phyloP scores from a whole-genome alignment of 441 rosid species.

The Bruguiera hainesii region DNA sequence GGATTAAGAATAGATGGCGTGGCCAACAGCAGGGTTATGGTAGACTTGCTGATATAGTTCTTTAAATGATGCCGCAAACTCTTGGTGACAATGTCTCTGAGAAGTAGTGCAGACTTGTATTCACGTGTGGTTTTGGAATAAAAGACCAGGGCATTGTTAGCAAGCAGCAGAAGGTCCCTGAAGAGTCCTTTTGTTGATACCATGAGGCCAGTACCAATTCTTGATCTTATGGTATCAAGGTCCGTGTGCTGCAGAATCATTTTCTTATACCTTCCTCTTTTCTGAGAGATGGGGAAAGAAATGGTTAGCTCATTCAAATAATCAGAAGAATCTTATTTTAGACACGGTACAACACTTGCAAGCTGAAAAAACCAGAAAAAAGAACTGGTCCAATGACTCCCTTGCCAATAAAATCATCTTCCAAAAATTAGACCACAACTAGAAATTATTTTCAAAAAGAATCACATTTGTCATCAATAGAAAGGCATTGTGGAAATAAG shows the following conservation, averaged over 20 bases:
- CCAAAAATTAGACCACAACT: no score
- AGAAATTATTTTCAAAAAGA: not conserved
- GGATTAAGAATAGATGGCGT: slow-evolving; percentile 25
- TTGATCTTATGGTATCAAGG: slow-evolving; percentile 61
- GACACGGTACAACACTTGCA: no score
- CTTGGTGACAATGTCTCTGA: slow-evolving; percentile 55
- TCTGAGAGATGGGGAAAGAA: slow-evolving; percentile 41
- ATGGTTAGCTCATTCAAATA: slow-evolving; percentile 7
- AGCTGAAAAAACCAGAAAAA: no score
- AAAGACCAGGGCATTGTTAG: slow-evolving; percentile 71
- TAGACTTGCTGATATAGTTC: slow-evolving; percentile 31
- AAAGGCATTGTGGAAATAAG: not conserved
- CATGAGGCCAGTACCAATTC: slow-evolving; percentile 42
- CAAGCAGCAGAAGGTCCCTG: slow-evolving; percentile 68
- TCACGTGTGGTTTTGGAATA: slow-evolving; percentile 81
- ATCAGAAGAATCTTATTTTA: not conserved
- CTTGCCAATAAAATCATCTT: no score
- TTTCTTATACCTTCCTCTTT: slow-evolving; percentile 86
- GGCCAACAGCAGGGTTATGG: slow-evolving; percentile 19
- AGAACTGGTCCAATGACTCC: no score
- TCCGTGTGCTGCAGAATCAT: slow-evolving; percentile 70
- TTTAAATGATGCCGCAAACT: slow-evolving; percentile 45
- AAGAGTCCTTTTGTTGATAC: slow-evolving; percentile 56
- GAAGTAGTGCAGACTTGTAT: slow-evolving; percentile 61
- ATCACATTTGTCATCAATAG: no score